Evolutionary conservation across 305 asterid genomes (phyloP).

Genomic region (Fraxinus angustifolia): DNA sequence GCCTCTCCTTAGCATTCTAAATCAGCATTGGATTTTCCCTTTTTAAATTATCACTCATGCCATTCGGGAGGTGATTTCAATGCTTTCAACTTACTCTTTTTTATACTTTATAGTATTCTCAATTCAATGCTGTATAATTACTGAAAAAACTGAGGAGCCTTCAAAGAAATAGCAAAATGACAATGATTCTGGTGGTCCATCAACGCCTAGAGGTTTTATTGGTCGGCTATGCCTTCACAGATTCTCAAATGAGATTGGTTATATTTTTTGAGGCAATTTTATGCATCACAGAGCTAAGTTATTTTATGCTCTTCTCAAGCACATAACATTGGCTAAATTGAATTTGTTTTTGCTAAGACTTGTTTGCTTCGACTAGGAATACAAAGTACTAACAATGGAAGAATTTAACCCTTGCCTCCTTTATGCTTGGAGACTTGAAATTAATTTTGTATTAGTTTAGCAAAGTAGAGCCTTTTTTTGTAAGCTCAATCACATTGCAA

Average conservation of each 20-base stretch:
- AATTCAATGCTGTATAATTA: background rate
- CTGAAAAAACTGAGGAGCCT: background rate
- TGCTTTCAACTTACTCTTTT: no score
- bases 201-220: constrained; percentile 36
- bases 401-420: no score
- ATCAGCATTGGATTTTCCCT: background rate
- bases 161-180: constrained; percentile 26
- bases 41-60: background rate
- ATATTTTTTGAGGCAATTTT: constrained; percentile 10
- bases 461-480: no score
- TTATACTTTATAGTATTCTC: background rate
- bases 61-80: background rate
- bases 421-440: no score
- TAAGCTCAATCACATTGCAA: no score
- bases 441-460: no score
- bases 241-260: constrained; percentile 30
- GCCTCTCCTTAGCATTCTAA: background rate
- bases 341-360: no score
- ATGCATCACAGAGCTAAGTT: background rate
- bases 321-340: no score
- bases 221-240: constrained; percentile 64
- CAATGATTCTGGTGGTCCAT: constrained; percentile 32
- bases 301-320: no score
- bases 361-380: no score
- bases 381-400: no score